Evolutionary conservation across 2,329 filamentous ascomycete species (phyloP).

Genomic region (Fusarium sp.): DNA sequence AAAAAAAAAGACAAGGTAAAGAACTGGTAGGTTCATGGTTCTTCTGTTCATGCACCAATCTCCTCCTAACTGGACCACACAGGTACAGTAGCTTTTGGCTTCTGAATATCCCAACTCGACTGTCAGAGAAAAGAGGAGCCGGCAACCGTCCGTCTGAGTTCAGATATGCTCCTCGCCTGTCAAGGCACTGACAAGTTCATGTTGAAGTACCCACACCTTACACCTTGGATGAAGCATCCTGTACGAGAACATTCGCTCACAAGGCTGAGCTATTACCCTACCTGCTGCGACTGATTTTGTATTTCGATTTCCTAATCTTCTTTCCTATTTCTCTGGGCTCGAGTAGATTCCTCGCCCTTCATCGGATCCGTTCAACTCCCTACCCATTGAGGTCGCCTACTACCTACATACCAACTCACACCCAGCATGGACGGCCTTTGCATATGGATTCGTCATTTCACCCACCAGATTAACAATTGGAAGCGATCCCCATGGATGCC

Average conservation of each 20-base stretch:
- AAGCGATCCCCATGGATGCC: background rate
- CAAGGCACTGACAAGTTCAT: constrained; percentile 8
- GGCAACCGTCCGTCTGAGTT: background rate
- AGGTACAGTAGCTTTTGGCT: constrained; percentile 6
- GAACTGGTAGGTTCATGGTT: constrained; percentile 5
- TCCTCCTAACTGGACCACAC: constrained; percentile 9
- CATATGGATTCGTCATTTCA: constrained; percentile 1
- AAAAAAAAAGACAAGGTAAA: background rate
- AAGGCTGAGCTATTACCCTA: constrained; percentile 2
- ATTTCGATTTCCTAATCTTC: constrained; percentile 24
- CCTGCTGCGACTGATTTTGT: background rate
- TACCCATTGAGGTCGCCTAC: background rate
- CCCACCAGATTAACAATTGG: background rate
- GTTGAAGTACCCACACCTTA: constrained; percentile 26
- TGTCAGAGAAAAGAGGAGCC: constrained; percentile 6
- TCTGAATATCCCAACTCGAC: background rate
- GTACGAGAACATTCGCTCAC: constrained; percentile 7
- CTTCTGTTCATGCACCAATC: background rate
- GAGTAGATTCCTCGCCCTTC: background rate
- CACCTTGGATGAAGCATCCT: constrained; percentile 21
- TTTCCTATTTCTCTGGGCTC: background rate
- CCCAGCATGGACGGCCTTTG: background rate
- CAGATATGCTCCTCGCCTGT: constrained; percentile 7
- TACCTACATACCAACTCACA: background rate
- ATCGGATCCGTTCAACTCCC: background rate